Conservation (phyloP, 1,284 basidiomycete genomes). For the Acaromyces ingoldii region DNA sequence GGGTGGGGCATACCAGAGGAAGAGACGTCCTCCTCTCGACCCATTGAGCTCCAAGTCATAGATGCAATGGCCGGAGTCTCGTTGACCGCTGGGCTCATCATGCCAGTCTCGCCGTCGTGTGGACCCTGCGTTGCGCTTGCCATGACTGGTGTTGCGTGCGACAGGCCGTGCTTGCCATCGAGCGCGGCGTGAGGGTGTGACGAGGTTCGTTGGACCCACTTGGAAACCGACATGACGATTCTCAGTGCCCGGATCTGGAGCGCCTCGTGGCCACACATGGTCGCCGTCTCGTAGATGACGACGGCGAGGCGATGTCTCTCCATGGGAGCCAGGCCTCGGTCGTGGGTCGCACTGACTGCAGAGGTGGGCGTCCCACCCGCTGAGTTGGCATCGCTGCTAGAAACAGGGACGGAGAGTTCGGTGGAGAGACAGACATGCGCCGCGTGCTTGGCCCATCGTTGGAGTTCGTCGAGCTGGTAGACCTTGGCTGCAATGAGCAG, state of each 20-base stretch:
- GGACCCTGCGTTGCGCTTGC: not conserved
- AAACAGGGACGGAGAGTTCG: not conserved
- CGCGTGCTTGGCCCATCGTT: conserved; percentile 76
- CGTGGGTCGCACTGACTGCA: no score
- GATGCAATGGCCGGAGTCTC: not conserved
- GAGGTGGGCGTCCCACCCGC: not conserved
- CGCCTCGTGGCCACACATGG: conserved; percentile 77
- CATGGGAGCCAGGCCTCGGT: conserved; percentile 53
- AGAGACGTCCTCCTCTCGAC: no score
- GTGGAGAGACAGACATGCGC: conserved; percentile 62
- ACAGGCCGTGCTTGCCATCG: not conserved
- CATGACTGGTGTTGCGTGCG: not conserved
- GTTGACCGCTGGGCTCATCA: not conserved
- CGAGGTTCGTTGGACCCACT: conserved; percentile 6
- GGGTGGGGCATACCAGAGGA: no score
- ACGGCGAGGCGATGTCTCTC: conserved; percentile 77
- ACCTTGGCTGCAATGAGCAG: conserved; percentile 76
- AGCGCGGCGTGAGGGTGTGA: not conserved
- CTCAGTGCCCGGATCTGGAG: conserved; percentile 68
- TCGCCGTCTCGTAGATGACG: conserved; percentile 87
- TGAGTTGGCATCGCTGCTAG: not conserved
- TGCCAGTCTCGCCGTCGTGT: not conserved
- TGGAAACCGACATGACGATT: conserved; percentile 24
- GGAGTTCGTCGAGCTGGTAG: conserved; percentile 72
- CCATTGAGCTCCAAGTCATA: no score